Evolutionary conservation across 345 rosid genomes (phyloP).

Genomic region (Geranium brycei): DNA sequence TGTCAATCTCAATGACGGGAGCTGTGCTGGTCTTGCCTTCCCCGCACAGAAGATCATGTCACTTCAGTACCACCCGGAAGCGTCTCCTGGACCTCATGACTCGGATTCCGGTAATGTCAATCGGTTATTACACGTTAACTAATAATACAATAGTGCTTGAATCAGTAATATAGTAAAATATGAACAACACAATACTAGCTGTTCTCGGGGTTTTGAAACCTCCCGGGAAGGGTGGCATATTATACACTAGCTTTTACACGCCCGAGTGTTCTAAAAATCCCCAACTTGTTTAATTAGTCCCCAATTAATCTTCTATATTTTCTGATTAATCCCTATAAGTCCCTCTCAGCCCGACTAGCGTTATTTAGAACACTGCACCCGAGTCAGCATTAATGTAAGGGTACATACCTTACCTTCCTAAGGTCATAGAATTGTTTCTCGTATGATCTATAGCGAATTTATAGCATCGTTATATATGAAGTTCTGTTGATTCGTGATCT

Average conservation of each 20-base stretch:
- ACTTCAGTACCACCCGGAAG: conserved; percentile 94
- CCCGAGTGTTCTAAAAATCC: not conserved
- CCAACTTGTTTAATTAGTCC: too few species aligned
- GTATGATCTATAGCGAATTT: not conserved
- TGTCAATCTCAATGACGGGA: conserved; percentile 83
- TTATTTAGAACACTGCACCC: too few species aligned
- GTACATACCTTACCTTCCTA: too few species aligned
- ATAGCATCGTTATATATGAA: not conserved
- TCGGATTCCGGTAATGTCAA: conserved; percentile 50
- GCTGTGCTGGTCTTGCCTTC: conserved; percentile 90
- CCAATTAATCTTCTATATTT: too few species aligned
- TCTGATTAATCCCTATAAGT: too few species aligned
- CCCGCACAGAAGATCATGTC: conserved; percentile 68
- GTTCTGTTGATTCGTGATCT: not conserved
- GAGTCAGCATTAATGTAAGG: too few species aligned
- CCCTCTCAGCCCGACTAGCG: too few species aligned
- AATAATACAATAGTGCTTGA: not conserved
- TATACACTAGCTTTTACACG: not conserved
- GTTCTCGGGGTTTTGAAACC: not conserved
- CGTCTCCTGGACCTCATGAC: conserved; percentile 96
- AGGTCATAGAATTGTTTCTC: not conserved
- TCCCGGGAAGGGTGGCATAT: not conserved
- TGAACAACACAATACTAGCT: not conserved
- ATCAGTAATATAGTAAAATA: not conserved
- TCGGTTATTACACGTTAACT: not conserved